Base-by-base conservation (phyloP, 139 green algal genomes). In the Tetraselmis chui region DNA sequence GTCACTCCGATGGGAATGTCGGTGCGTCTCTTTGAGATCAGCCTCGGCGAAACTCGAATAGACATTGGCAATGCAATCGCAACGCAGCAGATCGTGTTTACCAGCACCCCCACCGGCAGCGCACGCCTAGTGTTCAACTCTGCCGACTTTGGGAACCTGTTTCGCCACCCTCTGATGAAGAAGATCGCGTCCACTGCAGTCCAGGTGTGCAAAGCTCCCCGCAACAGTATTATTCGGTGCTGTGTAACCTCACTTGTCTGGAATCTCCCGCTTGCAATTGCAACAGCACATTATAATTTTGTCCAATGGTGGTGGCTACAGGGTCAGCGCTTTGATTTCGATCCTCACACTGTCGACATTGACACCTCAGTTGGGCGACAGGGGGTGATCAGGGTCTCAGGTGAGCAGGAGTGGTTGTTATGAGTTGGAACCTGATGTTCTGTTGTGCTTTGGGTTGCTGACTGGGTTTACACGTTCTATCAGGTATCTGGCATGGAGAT, bases 111-210 rank as follows among this genome's bases (percentile, higher is more conserved):
- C 23, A 28, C 76, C 31, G 86, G 86, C 59, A 83, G 74, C 23
- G 81, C 81, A 5, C 83, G 76, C 2, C 83, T 87, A 0, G 84
- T 87, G 67, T 89, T 89, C 59, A 83, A 67, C 30, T 59, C 30
- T 2, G 28, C 28, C 24, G 86, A 89, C 76, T 86, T 89, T 59
- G 83, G 86, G n/a, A 86, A 85, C 79, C 86, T 89, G 78, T 76
- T 89, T 32, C 67, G 81, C 32, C 86, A 89, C 82, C 86, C 86
- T 28, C 83, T 89, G 23, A 84, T 89, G 25, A 28, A 18, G 2
- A 75, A 30, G 0, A 79, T 84, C 28, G 86, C 79, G 2, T 29
- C 59, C 2, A 32, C 24, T 26, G 83, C 86, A 28, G 86, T 89
- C 26, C 83, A 84, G 86, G 86, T 89, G 80, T 0, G 83, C 2